Percentiles rank a stretch among this genome's conserved stretches.
These are phyloP conservation scores for Hibiscus mutabilis DNA, from an alignment of 345 rosid species.

Conservation along the genomic window DNA sequence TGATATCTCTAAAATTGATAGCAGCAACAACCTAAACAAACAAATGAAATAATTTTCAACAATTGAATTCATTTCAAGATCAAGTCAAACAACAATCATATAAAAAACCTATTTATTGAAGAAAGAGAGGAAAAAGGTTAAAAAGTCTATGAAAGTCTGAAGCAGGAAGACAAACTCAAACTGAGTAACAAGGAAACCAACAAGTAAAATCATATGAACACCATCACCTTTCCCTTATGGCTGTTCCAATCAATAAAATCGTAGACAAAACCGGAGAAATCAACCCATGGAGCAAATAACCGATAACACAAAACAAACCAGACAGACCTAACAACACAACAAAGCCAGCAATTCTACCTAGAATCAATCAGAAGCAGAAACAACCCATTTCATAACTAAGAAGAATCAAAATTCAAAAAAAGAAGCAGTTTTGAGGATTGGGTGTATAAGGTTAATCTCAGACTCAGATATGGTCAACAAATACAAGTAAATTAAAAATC, in stretches of 20 bases:
- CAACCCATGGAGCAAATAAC: not conserved
- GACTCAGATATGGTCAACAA: not conserved
- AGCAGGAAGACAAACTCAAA: not conserved
- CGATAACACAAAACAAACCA: not conserved
- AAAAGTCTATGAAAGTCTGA: not conserved
- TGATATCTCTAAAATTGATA: not conserved
- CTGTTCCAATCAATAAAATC: not conserved
- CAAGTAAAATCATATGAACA: not conserved
- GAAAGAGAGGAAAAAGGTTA: too few relatives aligned
- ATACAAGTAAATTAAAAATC: not conserved
- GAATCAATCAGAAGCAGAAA: not conserved
- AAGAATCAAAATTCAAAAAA: not conserved
- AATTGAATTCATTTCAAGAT: not conserved
- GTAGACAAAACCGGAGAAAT: not conserved
- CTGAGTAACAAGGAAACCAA: not conserved
- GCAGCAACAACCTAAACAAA: not conserved
- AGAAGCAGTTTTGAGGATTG: not conserved
- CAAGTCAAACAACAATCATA: not conserved
- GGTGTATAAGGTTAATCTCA: not conserved
- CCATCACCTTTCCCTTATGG: not conserved
- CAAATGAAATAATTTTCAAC: not conserved
- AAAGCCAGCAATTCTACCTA: not conserved
- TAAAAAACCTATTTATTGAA: not conserved
- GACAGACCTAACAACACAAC: not conserved
- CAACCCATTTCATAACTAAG: not conserved